Evolutionary conservation across 306 rosid genomes (phyloP), one percentile per base, ranked within the genome.

Genomic region (Gastrolobium villosum): DNA sequence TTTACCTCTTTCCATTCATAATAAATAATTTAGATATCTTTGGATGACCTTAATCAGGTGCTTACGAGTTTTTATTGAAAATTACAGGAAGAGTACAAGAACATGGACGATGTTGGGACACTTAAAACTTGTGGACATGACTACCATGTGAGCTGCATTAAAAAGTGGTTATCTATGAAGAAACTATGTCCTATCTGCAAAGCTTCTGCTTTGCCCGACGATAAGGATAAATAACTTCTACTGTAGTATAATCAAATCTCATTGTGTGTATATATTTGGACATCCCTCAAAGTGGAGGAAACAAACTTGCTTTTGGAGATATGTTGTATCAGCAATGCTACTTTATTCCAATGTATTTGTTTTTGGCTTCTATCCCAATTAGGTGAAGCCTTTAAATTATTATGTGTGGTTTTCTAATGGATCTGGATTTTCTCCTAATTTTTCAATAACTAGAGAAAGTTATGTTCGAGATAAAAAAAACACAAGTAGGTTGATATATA

Each of bases 141-240:
- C 81, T 93, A 89, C 72, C 98, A 93, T 66, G 94, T 88, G 76
- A 81, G 83, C 82, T 93, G 98, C 92, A 80, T 93, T 68, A 93
- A 82, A 49, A 91, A 93, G 73, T 93, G 98, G 98, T 75, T 93
- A 63, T 85, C 89, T 31, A 76, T 93, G 94, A 93, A 89, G 82
- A 93, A 89, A 69, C 6, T 81, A 45, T 93, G 98, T 55, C 98
- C 98, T 5, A 83, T 93, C 78, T 93, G 94, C 93, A 93, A 91
- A 84, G 65, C 78, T 36, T 79, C 94, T 78, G 93, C 82, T 1
- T 31, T 88, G 61, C 72, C 90, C 2, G 94, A 93, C 52, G 77
- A 76, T 48, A 69, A 78, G 85, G 83, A 84, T 56, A 85, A 88
- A 81, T 93, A 86, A 85, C 35, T 75, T 54, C 6, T 8, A 36